phyloP scores from a whole-genome alignment of 2,329 filamentous ascomycete genomes.

The Penicillium rolfsii region DNA sequence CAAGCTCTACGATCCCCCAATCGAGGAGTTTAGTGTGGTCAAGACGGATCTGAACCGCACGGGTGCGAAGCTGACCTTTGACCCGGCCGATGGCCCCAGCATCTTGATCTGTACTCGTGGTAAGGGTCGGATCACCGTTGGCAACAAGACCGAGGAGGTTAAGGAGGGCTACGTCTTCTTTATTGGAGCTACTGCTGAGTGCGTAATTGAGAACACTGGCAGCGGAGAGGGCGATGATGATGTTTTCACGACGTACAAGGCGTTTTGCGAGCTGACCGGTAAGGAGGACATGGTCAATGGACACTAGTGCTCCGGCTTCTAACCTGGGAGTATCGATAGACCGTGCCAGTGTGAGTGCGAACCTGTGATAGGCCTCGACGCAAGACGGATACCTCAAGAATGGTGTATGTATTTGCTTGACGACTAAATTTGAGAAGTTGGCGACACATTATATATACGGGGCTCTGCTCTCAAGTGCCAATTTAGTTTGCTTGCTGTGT shows the following conservation, averaged over 20 bases:
- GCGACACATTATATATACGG: not conserved
- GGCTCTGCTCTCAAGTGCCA: not conserved
- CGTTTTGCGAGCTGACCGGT: slow-evolving; percentile 80
- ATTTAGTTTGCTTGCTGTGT: not conserved
- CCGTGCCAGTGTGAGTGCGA: slow-evolving; percentile 20
- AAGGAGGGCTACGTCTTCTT: slow-evolving; percentile 77
- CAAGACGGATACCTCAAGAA: not conserved
- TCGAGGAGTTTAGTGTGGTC: slow-evolving; percentile 93
- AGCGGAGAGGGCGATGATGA: slow-evolving; percentile 61
- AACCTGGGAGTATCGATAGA: slow-evolving; percentile 21
- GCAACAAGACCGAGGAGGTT: slow-evolving; percentile 75
- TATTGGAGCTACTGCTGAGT: slow-evolving; percentile 84
- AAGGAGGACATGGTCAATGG: slow-evolving; percentile 46
- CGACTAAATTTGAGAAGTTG: not conserved
- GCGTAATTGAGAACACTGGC: slow-evolving; percentile 70
- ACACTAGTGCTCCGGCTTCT: slow-evolving; percentile 30
- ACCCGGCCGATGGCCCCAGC: slow-evolving; percentile 82
- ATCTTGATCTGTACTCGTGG: slow-evolving; percentile 90
- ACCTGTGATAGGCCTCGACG: slow-evolving; percentile 20
- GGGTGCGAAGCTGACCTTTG: slow-evolving; percentile 84
- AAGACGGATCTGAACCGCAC: slow-evolving; percentile 71
- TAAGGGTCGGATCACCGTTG: slow-evolving; percentile 80
- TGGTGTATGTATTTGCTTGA: not conserved
- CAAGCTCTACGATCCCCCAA: slow-evolving; percentile 88
- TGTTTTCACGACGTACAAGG: slow-evolving; percentile 85